Conservation (phyloP, 805 yeast species). For the Candida endomychidarum region DNA sequence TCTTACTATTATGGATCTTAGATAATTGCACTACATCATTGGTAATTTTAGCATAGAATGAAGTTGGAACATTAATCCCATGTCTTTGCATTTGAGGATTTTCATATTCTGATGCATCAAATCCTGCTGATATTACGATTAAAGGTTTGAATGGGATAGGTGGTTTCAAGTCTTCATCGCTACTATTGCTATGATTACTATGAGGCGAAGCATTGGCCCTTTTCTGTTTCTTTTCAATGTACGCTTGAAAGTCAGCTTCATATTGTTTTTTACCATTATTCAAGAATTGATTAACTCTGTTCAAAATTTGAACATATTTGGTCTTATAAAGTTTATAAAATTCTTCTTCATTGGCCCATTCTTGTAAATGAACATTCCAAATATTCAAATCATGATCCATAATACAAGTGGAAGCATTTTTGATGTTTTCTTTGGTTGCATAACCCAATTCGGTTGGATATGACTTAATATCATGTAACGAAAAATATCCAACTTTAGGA, state of each 20-base stretch:
- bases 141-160: slow-evolving; percentile 46
- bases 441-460: slow-evolving; percentile 80
- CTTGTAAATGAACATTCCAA: slow-evolving; percentile 81
- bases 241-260: slow-evolving; percentile 34
- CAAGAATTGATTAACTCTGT: slow-evolving; percentile 66
- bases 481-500: slow-evolving; percentile 77
- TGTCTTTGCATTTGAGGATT: slow-evolving; percentile 85
- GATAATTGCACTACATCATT: slow-evolving; percentile 71
- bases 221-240: slow-evolving; percentile 22
- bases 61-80: slow-evolving; percentile 76
- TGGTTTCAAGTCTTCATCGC: slow-evolving; percentile 23
- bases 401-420: slow-evolving; percentile 76
- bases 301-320: slow-evolving; percentile 59
- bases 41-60: slow-evolving; percentile 71
- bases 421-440: slow-evolving; percentile 68
- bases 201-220: slow-evolving; percentile 19
- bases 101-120: slow-evolving; percentile 84
- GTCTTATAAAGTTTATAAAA: slow-evolving; percentile 61
- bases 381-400: slow-evolving; percentile 74
- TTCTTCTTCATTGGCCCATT: slow-evolving; percentile 62
- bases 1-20: slow-evolving; percentile 57
- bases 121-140: slow-evolving; percentile 81
- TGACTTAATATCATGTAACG: slow-evolving; percentile 81
- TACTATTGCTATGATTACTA: slow-evolving; percentile 25
- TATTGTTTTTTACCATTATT: slow-evolving; percentile 46